phyloP scores from a whole-genome alignment of 192 early-diverging fungal genomes.

The Coemansia brasiliensis region DNA sequence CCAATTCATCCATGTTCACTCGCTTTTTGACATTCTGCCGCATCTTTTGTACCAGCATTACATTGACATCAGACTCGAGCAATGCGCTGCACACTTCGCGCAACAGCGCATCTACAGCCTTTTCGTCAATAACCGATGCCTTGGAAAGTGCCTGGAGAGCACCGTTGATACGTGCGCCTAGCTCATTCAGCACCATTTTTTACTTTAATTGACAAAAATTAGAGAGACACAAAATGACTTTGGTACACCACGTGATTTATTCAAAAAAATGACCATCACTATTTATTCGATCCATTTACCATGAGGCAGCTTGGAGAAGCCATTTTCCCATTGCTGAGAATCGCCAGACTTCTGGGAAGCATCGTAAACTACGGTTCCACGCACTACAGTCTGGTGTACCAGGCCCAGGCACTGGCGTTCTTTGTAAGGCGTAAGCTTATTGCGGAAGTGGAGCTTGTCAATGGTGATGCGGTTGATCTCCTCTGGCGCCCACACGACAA shows the following conservation, averaged over 20 bases:
- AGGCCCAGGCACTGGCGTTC: constrained; percentile 62
- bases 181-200: constrained; percentile 84
- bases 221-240: background rate
- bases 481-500: constrained; percentile 77
- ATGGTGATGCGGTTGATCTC: constrained; percentile 59
- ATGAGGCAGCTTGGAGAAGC: constrained; percentile 32
- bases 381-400: constrained; percentile 71
- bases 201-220: constrained; percentile 5
- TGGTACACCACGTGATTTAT: constrained; percentile 1
- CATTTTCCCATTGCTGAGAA: constrained; percentile 20
- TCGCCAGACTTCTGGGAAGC: constrained; percentile 8
- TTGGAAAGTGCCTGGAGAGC: constrained; percentile 78
- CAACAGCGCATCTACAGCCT: constrained; percentile 78
- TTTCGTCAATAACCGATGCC: constrained; percentile 86
- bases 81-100: constrained; percentile 87
- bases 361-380: constrained; percentile 62
- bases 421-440: constrained; percentile 78
- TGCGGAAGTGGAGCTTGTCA: constrained; percentile 75
- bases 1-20: constrained; percentile 81
- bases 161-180: constrained; percentile 83
- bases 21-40: constrained; percentile 82
- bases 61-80: constrained; percentile 90
- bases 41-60: constrained; percentile 76
- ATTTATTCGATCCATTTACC: constrained; percentile 46
- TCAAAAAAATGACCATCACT: background rate